Evolutionary conservation across 164 flowering plant species (phyloP).

Genomic region (Aristolochia fimbriata): DNA sequence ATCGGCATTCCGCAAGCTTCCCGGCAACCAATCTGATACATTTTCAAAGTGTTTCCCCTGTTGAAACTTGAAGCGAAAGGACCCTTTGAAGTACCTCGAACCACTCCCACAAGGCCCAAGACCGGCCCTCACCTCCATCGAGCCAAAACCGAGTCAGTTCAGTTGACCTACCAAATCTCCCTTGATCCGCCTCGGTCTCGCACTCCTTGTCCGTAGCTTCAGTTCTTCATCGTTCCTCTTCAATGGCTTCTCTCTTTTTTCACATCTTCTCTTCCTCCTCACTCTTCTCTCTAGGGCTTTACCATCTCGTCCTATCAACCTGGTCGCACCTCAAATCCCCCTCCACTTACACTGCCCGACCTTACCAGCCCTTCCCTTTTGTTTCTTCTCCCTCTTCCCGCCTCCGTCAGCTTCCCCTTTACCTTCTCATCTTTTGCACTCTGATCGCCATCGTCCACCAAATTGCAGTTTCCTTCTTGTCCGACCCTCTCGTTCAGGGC

Average conservation of each 20-base stretch:
- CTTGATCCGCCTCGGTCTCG: too few species aligned
- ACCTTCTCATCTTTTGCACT: conserved; percentile 45
- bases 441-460: conserved; percentile 49
- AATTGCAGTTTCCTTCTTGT: conserved; percentile 29
- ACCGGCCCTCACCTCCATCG: too few species aligned
- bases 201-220: too few species aligned
- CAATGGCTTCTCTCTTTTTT: conserved; percentile 24
- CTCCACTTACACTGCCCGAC: conserved; percentile 43
- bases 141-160: too few species aligned
- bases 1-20: too few species aligned
- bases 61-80: too few species aligned
- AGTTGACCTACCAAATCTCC: too few species aligned
- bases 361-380: conserved; percentile 51
- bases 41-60: too few species aligned
- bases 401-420: conserved; percentile 43
- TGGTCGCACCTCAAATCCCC: conserved; percentile 54
- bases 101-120: too few species aligned
- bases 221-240: not conserved
- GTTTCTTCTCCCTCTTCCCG: conserved; percentile 3
- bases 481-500: conserved; percentile 80
- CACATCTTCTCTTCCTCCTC: conserved; percentile 44
- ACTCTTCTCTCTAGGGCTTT: conserved; percentile 50
- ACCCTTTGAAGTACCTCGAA: too few species aligned
- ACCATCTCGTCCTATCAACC: conserved; percentile 56
- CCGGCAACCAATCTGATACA: too few species aligned